phyloP scores from a whole-genome alignment of 305 asterid species.

The Nicotiana rustica region DNA sequence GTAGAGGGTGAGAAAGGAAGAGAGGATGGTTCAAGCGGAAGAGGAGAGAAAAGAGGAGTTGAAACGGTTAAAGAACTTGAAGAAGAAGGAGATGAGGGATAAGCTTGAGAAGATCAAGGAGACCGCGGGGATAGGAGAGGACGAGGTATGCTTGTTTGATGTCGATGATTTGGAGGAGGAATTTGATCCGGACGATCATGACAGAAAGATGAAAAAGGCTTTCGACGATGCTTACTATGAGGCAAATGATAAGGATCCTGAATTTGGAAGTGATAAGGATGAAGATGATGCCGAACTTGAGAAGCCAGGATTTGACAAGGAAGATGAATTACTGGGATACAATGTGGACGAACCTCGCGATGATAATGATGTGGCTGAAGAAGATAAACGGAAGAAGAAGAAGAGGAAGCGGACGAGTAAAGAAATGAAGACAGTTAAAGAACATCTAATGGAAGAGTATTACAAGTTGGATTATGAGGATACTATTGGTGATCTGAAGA shows the following conservation, averaged over 20 bases:
- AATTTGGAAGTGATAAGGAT: constrained; percentile 66
- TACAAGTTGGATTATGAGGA: constrained; percentile 92
- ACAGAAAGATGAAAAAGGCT: constrained; percentile 74
- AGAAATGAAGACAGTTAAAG: constrained; percentile 64
- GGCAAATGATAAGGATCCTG: constrained; percentile 66
- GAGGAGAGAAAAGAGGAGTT: constrained; percentile 77
- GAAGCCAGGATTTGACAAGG: constrained; percentile 83
- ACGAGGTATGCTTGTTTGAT: constrained; percentile 54
- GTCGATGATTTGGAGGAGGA: constrained; percentile 68
- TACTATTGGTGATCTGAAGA: constrained; percentile 79
- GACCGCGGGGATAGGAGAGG: constrained; percentile 73
- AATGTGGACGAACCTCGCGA: constrained; percentile 46
- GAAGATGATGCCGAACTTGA: constrained; percentile 53
- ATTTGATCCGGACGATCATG: constrained; percentile 60
- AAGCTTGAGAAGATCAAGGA: constrained; percentile 83
- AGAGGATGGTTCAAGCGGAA: constrained; percentile 70
- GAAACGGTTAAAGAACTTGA: constrained; percentile 83
- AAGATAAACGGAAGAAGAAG: constrained; percentile 62
- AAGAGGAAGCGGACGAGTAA: constrained; percentile 60
- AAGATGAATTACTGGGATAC: constrained; percentile 85
- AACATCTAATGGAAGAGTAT: constrained; percentile 83
- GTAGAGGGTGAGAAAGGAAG: constrained; percentile 91
- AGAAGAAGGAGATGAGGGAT: constrained; percentile 81
- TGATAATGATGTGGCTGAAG: too few species aligned
- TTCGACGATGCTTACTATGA: constrained; percentile 71